Percentiles rank a stretch among this genome's conserved stretches.
Conservation (phyloP, 2,329 filamentous ascomycete species). For the Xylariaceae sp. region DNA sequence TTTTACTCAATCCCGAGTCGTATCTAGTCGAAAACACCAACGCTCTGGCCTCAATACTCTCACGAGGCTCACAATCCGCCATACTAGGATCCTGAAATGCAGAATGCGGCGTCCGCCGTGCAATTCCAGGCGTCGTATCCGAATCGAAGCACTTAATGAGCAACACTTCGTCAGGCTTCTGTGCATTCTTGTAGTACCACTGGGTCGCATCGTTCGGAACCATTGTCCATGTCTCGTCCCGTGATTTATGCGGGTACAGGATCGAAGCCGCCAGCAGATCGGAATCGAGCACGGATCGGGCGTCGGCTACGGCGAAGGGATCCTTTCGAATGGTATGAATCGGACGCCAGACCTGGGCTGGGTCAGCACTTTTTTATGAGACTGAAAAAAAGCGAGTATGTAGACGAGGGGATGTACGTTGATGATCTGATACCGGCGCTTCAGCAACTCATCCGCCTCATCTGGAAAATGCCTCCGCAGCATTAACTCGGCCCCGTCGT, state of each 20-base stretch:
- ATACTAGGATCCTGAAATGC: slow-evolving; percentile 49
- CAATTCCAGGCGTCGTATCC: slow-evolving; percentile 40
- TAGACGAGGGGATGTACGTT: slow-evolving; percentile 21
- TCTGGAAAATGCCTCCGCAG: slow-evolving; percentile 31
- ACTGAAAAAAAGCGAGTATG: neutral
- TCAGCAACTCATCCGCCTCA: slow-evolving; percentile 33
- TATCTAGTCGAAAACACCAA: slow-evolving; percentile 41
- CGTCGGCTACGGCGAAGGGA: slow-evolving; percentile 39
- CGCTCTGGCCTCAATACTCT: slow-evolving; percentile 53
- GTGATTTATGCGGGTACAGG: slow-evolving; percentile 31
- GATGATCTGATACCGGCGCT: slow-evolving; percentile 32
- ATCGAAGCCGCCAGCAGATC: slow-evolving; percentile 38
- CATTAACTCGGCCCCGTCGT: slow-evolving; percentile 35
- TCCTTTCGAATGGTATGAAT: slow-evolving; percentile 43
- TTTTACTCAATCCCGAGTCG: no score
- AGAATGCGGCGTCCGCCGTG: slow-evolving; percentile 48
- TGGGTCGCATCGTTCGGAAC: slow-evolving; percentile 35
- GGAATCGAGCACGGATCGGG: slow-evolving; percentile 33
- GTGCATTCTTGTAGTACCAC: slow-evolving; percentile 49
- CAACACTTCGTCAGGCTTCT: slow-evolving; percentile 46
- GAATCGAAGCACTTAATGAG: slow-evolving; percentile 57
- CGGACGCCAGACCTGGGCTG: slow-evolving; percentile 41
- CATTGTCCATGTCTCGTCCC: slow-evolving; percentile 38
- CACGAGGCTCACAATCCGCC: slow-evolving; percentile 36
- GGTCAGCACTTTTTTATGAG: neutral